Evolutionary conservation across 345 rosid genomes (phyloP).

Genomic region (Euclidium syriacum): DNA sequence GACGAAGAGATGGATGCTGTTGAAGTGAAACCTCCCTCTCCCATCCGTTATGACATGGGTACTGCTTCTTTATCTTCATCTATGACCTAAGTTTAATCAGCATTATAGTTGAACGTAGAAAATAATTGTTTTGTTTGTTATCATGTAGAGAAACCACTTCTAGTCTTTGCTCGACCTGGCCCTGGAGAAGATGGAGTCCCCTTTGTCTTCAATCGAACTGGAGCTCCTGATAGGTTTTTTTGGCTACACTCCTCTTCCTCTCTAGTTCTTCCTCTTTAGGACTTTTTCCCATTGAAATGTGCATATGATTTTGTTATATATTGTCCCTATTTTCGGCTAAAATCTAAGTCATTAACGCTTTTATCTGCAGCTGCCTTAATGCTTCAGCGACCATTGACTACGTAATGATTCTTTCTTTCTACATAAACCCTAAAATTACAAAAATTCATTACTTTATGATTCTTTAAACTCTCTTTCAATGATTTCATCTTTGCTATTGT

Average conservation of each 20-base stretch:
- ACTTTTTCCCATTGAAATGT: no score
- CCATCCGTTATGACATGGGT: neutral
- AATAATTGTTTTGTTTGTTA: neutral
- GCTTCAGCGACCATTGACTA: neutral
- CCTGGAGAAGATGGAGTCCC: constrained; percentile 1
- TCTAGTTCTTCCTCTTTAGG: no score
- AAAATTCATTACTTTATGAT: neutral
- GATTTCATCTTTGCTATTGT: neutral
- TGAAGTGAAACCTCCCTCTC: neutral
- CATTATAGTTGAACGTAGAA: neutral
- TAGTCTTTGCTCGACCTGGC: neutral
- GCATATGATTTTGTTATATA: no score
- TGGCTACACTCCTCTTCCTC: no score
- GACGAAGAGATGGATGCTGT: neutral
- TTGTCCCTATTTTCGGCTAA: no score
- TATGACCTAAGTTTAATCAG: no score
- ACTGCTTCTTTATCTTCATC: neutral
- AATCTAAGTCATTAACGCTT: neutral
- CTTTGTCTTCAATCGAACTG: neutral
- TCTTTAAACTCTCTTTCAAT: neutral
- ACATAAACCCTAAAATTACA: neutral
- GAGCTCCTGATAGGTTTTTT: no score
- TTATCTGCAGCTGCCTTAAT: neutral
- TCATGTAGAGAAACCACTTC: neutral
- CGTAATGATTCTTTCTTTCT: neutral